A percentile compares a stretch with the other conserved stretches of the same genome.
Evolutionary conservation across 2,329 filamentous ascomycete genomes (phyloP).

Genomic region (Sclerotinia subarctica): DNA sequence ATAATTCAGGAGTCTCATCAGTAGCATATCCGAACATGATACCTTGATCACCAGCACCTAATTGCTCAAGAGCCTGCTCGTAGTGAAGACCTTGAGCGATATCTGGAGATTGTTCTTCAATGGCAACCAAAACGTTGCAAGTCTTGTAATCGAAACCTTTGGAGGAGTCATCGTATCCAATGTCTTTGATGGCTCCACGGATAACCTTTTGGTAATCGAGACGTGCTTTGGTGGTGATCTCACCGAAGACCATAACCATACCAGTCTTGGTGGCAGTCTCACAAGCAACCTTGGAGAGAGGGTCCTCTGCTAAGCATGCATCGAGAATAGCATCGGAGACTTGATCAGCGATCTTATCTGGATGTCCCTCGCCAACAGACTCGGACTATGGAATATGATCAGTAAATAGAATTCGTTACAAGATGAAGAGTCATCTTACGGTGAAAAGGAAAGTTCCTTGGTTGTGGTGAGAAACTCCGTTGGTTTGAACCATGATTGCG

Average conservation of each 20-base stretch:
- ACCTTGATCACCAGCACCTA: slow-evolving; percentile 98
- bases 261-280: slow-evolving; percentile 99
- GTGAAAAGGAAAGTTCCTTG: slow-evolving; percentile 81
- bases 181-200: slow-evolving; percentile 92
- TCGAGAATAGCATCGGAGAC: slow-evolving; percentile 98
- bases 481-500: slow-evolving; percentile 54
- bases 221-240: slow-evolving; percentile 94
- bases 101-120: slow-evolving; percentile 98
- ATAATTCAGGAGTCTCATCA: slow-evolving; percentile 96
- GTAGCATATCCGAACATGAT: slow-evolving; percentile 99
- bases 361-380: slow-evolving; percentile 86
- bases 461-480: slow-evolving; percentile 49
- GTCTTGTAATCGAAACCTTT: slow-evolving; percentile 99
- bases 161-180: slow-evolving; percentile 92
- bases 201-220: slow-evolving; percentile 99
- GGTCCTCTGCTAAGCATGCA: slow-evolving; percentile 91
- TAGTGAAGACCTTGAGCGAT: slow-evolving; percentile 99
- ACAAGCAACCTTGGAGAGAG: slow-evolving; percentile 97
- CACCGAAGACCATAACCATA: slow-evolving; percentile 98
- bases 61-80: slow-evolving; percentile 93
- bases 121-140: slow-evolving; percentile 95
- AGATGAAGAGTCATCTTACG: slow-evolving; percentile 44
- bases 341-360: slow-evolving; percentile 97
- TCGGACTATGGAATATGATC: slow-evolving; percentile 57
- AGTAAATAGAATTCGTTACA: slow-evolving; percentile 19